phyloP scores from a whole-genome alignment of 2,329 filamentous ascomycete species.

The Aciculosporium take region DNA sequence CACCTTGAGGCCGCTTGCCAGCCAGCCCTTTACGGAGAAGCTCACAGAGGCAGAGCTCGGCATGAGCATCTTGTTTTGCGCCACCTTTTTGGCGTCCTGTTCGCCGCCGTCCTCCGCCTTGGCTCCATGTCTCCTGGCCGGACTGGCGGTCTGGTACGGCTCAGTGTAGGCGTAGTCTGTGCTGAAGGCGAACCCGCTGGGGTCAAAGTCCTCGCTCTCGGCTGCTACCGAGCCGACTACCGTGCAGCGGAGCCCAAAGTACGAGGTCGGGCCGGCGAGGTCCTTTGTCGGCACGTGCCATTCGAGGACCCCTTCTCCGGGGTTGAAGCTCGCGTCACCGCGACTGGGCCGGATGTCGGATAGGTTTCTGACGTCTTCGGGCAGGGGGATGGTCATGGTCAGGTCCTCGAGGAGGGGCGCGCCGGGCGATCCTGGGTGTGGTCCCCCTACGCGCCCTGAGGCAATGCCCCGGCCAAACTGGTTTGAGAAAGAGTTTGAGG shows the following conservation, averaged over 20 bases:
- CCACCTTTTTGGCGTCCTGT: slow-evolving; percentile 41
- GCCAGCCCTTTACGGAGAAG: slow-evolving; percentile 55
- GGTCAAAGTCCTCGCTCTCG: slow-evolving; percentile 32
- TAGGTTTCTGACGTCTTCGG: slow-evolving; percentile 65
- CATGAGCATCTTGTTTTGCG: slow-evolving; percentile 65
- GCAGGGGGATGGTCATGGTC: slow-evolving; percentile 63
- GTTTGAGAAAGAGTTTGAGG: slow-evolving; percentile 18
- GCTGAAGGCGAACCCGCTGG: slow-evolving; percentile 37
- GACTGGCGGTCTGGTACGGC: slow-evolving; percentile 39
- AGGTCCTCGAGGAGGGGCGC: slow-evolving; percentile 61
- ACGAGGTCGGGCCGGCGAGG: slow-evolving; percentile 48
- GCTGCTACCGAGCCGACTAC: slow-evolving; percentile 51
- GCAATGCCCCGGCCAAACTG: slow-evolving; percentile 28
- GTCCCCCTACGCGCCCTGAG: slow-evolving; percentile 26
- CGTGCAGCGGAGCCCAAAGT: slow-evolving; percentile 65
- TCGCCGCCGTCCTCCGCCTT: slow-evolving; percentile 22
- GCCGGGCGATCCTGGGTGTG: slow-evolving; percentile 38
- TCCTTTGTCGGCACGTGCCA: slow-evolving; percentile 77
- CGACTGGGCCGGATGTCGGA: slow-evolving; percentile 66
- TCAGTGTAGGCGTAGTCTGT: slow-evolving; percentile 40
- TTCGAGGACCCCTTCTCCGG: slow-evolving; percentile 57
- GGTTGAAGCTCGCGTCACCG: slow-evolving; percentile 72
- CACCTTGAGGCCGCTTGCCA: slow-evolving; percentile 52
- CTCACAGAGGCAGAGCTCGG: slow-evolving; percentile 63
- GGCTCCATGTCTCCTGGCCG: slow-evolving; percentile 20